phyloP scores from a whole-genome alignment of 345 rosid genomes.

The thale cress (Arabidopsis thaliana) region DNA sequence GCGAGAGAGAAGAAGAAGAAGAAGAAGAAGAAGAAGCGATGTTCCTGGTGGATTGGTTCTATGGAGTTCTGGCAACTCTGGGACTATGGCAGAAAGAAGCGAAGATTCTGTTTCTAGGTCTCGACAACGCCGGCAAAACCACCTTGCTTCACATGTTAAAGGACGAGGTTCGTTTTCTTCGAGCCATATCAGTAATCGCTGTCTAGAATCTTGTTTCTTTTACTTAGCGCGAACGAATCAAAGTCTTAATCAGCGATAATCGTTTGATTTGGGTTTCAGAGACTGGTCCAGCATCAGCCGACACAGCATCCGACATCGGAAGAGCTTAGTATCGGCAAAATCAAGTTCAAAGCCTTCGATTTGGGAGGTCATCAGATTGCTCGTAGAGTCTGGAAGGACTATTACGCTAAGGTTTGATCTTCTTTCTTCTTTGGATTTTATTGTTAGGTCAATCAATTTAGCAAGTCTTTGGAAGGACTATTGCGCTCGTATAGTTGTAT shows the following conservation, averaged over 20 bases:
- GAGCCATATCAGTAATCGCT: neutral
- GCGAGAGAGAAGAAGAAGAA: neutral
- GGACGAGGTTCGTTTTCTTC: conserved; percentile 60
- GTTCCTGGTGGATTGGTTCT: conserved; percentile 30
- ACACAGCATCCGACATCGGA: conserved; percentile 77
- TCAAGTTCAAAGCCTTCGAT: conserved; percentile 80
- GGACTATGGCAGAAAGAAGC: neutral
- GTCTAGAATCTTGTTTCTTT: neutral
- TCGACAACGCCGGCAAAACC: conserved; percentile 77
- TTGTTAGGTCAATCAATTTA: neutral
- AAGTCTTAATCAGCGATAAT: neutral
- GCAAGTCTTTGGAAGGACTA: too few species aligned
- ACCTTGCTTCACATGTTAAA: conserved; percentile 80
- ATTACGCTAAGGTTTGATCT: conserved; percentile 70
- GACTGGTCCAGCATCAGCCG: conserved; percentile 87
- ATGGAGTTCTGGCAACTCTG: conserved; percentile 16
- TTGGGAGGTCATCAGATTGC: conserved; percentile 92
- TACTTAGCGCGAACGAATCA: neutral
- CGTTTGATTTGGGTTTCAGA: conserved; percentile 47
- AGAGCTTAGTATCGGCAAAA: neutral
- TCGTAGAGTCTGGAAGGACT: conserved; percentile 83
- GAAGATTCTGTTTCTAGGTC: conserved; percentile 71
- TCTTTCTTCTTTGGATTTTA: neutral
- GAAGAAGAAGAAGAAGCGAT: conserved; percentile 17
- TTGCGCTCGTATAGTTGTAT: too few species aligned